Base-by-base conservation (phyloP, 1,284 basidiomycete species). In the Apiotrichum akiyoshidainum region DNA sequence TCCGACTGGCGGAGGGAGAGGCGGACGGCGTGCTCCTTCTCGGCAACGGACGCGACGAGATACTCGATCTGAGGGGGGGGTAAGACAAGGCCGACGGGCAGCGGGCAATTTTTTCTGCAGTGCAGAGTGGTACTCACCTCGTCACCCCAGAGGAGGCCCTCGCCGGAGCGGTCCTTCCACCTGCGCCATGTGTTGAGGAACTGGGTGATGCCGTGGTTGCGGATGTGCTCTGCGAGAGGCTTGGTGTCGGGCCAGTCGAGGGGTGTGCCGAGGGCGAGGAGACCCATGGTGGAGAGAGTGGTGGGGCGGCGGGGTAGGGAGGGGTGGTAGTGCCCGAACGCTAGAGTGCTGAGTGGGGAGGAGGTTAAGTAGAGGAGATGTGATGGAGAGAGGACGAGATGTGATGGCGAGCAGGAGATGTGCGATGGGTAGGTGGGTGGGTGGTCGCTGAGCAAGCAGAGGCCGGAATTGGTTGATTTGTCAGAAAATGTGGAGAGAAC, bases 81-180 rank as follows among this genome's bases (percentile, higher is more conserved):
- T 46, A 6, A 46, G 44, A 21, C 22, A 46, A 16, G 19, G 10
- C 8, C 26, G 16, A 8, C 41, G 39, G 40, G 39, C 13, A 1
- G 7, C 41, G 39, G 40, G 39, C 13, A 1, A 21, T 11, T 19
- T 35, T 22, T 21, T 10, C 26, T 14, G 35, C 39, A n/a, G n/a
- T n/a, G n/a, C n/a, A n/a, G 5, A 14, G 34, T 41, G 14, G 12
- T 21, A 72, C 77, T 59, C 70, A 93, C 93, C 86, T 99, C 96
- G 72, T 99, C 96, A 34, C 96, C 96, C 96, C 96, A 99, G n/a
- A 97, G 84, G 50, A 99, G 80, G 61, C 89, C 87, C 71, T 99
- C 94, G 12, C 92, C 93, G n/a, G 85, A 83, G 59, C 92, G 84
- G 73, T 92, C 88, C 82, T 96, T 97, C 76, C 94, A 83, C 60